These are phyloP conservation scores for Rosa persica DNA, from an alignment of 306 rosid genomes.

Conservation along the genomic window DNA sequence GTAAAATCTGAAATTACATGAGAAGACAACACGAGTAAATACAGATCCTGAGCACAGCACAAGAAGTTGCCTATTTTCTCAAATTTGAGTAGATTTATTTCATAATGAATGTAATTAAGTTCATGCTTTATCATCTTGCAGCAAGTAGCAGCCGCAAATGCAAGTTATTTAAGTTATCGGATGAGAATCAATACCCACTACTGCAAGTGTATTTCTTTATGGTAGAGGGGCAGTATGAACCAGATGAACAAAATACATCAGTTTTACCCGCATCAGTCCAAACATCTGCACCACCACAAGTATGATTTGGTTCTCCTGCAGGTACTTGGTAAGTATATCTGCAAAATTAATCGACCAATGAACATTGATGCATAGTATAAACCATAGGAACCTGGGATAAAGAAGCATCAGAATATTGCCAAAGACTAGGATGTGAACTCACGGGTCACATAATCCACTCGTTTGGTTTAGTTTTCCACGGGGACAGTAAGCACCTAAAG, in stretches of 20 bases:
- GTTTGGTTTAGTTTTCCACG: conserved; percentile 49
- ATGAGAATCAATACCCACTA: conserved; percentile 71
- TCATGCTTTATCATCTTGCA: conserved; percentile 20
- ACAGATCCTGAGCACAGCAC: conserved; percentile 15
- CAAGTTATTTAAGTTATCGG: conserved; percentile 24
- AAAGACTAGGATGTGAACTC: conserved; percentile 39
- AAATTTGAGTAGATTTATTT: conserved; percentile 1
- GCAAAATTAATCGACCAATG: conserved; percentile 31
- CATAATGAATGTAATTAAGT: conserved; percentile 5
- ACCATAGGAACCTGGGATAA: conserved; percentile 1
- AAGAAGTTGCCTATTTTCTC: conserved; percentile 7
- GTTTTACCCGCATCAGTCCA: conserved; percentile 64
- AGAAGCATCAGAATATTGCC: background rate
- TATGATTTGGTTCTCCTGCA: conserved; percentile 57
- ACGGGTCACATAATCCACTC: conserved; percentile 81
- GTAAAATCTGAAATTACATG: conserved; percentile 59
- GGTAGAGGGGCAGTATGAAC: conserved; percentile 76
- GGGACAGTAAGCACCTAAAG: conserved; percentile 81
- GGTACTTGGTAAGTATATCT: conserved; percentile 80
- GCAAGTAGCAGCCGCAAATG: conserved; percentile 19
- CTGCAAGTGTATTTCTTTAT: conserved; percentile 49
- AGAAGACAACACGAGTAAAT: conserved; percentile 33
- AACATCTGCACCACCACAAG: conserved; percentile 79
- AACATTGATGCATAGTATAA: conserved; percentile 16
- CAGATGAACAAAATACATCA: conserved; percentile 76